Evolutionary conservation across 2,329 filamentous ascomycete species (phyloP), one percentile per base, ranked within the genome.

Genomic region (Epichloe sibirici): DNA sequence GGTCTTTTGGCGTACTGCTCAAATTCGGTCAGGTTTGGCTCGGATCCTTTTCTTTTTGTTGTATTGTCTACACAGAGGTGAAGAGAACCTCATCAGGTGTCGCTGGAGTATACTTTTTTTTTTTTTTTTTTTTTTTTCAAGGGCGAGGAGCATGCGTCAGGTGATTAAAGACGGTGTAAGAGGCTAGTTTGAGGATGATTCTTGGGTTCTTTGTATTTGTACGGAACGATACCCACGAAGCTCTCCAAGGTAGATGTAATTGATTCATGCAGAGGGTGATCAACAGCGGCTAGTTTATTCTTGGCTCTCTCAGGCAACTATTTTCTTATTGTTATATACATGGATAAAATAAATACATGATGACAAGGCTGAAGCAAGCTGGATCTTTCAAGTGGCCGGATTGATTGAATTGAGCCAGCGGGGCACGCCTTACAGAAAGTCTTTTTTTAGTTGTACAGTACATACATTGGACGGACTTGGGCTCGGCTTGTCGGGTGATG

Each of bases 211-310:
- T 25, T 56, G 49, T 54, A 52, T 25, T 54, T 54, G 44, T 50
- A 48, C 17, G 38, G 28, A 38, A 54, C 49, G 52, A 56, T 56
- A 56, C 52, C 54, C 54, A 43, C 37, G 51, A 51, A 40, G 52
- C 40, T 51, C 35, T 45, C 48, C 35, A 39, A 25, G 42, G 8
- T 31, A 46, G 43, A 2, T 40, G 34, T 7, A 3, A 40, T 51
- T 28, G 21, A 13, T 17, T 21, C 28, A 45, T 17, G 34, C 28
- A 45, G 49, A 39, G 17, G 13, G 46, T 38, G 15, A 39, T 46
- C 31, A 5, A 44, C n/a, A 11, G 42, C 9, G 31, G 31, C 9
- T 3, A 0, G 4, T 31, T 31, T 4, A 0, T 31, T 4, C 31
- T 31, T 11, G 9, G 9, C 9, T 11, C 9, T 31, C 31, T 11